Conservation (phyloP, 805 yeast genomes). For the Hagleromyces aurorensis region DNA sequence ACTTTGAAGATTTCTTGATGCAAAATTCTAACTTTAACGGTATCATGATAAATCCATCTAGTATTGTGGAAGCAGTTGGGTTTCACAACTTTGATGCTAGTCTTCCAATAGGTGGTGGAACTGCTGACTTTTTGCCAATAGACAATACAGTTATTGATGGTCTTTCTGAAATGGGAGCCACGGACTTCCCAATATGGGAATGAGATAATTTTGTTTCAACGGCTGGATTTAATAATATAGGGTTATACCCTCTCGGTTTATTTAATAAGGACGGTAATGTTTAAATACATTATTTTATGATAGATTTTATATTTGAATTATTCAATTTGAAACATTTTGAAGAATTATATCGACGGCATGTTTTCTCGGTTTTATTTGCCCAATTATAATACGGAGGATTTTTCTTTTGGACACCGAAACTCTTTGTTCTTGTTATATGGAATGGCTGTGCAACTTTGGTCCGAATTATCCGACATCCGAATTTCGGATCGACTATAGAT, state of each 20-base stretch:
- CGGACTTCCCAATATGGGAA: conserved; percentile 28
- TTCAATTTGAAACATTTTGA: no score
- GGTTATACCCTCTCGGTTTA: conserved; percentile 1
- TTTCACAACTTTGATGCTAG: conserved; percentile 16
- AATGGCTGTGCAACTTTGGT: background rate
- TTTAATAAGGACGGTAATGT: background rate
- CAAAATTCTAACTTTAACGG: conserved; percentile 28
- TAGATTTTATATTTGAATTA: no score
- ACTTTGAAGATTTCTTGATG: conserved; percentile 30
- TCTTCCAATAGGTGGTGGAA: conserved; percentile 13
- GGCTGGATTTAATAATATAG: background rate
- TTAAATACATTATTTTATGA: no score
- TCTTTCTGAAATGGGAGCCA: conserved; percentile 16
- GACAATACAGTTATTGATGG: conserved; percentile 27
- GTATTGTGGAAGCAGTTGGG: conserved; percentile 28
- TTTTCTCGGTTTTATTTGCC: no score
- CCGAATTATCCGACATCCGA: no score
- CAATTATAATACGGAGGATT: no score
- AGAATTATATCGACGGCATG: no score
- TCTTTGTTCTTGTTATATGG: background rate
- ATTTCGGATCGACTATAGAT: no score
- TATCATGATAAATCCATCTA: conserved; percentile 26
- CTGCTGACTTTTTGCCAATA: conserved; percentile 22
- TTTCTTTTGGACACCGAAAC: background rate
- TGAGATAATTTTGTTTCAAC: conserved; percentile 5